phyloP scores from a whole-genome alignment of 176 grass and related monocot genomes.

The Hyparrhenia diplandra region DNA sequence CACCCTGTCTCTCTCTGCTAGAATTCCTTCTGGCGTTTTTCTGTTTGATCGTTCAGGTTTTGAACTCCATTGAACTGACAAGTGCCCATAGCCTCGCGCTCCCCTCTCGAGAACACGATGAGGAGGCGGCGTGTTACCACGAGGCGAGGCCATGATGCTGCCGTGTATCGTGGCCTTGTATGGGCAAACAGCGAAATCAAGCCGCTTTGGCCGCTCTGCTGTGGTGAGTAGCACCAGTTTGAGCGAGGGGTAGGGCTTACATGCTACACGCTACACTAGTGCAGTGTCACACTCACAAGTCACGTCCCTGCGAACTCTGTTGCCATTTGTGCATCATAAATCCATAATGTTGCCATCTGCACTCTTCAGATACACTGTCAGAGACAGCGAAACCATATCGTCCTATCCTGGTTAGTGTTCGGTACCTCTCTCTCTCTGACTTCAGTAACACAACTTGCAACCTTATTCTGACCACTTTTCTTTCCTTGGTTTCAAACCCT shows the following conservation, averaged over 20 bases:
- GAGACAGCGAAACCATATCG: neutral
- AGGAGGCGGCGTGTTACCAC: constrained; percentile 20
- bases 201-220: constrained; percentile 32
- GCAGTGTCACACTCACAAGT: too few relatives aligned
- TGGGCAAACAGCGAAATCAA: constrained; percentile 24
- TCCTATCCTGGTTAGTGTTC: neutral
- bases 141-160: constrained; percentile 13
- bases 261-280: neutral
- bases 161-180: neutral
- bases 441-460: neutral
- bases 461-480: neutral
- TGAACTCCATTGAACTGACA: neutral
- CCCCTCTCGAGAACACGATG: constrained; percentile 18
- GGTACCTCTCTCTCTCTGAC: neutral
- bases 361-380: neutral
- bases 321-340: neutral
- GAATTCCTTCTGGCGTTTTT: neutral
- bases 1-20: too few relatives aligned
- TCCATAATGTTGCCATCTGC: neutral
- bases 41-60: neutral
- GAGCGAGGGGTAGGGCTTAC: constrained; percentile 37
- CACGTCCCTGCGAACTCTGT: neutral
- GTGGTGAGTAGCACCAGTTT: constrained; percentile 3
- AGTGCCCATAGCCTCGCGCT: constrained; percentile 40
- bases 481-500: neutral